Conservation (phyloP, 1,284 basidiomycete genomes). For the Pseudozyma sp. region DNA sequence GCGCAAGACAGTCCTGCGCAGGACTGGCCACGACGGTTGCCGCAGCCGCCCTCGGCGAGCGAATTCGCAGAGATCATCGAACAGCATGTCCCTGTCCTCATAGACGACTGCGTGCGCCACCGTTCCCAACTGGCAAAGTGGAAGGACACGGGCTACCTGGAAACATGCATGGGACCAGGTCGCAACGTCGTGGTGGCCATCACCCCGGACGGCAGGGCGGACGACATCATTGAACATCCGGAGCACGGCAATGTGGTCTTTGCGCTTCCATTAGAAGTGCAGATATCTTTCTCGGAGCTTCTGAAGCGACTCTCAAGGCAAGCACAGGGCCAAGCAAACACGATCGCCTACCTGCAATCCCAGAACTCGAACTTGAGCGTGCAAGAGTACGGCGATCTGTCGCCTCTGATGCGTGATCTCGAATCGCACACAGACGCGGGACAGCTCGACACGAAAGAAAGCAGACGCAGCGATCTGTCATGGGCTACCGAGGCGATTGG, state of each 20-base stretch:
- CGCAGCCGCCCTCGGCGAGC: constrained; percentile 13
- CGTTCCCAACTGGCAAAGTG: constrained; percentile 35
- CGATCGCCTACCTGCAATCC: constrained; percentile 59
- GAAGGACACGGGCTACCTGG: constrained; percentile 50
- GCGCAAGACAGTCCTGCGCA: background rate
- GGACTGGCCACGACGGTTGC: constrained; percentile 21
- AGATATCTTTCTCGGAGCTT: constrained; percentile 43
- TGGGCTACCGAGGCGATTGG: constrained; percentile 60
- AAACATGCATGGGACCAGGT: constrained; percentile 38
- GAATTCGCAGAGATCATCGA: constrained; percentile 30
- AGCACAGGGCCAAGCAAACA: constrained; percentile 10
- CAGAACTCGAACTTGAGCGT: constrained; percentile 61
- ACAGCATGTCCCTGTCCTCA: constrained; percentile 45
- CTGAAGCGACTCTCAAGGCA: constrained; percentile 29
- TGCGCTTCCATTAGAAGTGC: constrained; percentile 52
- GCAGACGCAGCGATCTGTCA: constrained; percentile 18
- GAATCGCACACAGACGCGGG: background rate
- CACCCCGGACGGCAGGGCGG: constrained; percentile 61
- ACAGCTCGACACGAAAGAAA: background rate
- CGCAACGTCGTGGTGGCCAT: constrained; percentile 51
- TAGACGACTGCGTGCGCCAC: constrained; percentile 31
- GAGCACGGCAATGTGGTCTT: constrained; percentile 38
- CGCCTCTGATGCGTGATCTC: constrained; percentile 51
- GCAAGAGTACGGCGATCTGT: constrained; percentile 51
- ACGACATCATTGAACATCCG: constrained; percentile 47